These are phyloP conservation scores for Chaetomiaceae sp. DNA, from an alignment of 2,329 filamentous ascomycete genomes.

Conservation along the genomic window DNA sequence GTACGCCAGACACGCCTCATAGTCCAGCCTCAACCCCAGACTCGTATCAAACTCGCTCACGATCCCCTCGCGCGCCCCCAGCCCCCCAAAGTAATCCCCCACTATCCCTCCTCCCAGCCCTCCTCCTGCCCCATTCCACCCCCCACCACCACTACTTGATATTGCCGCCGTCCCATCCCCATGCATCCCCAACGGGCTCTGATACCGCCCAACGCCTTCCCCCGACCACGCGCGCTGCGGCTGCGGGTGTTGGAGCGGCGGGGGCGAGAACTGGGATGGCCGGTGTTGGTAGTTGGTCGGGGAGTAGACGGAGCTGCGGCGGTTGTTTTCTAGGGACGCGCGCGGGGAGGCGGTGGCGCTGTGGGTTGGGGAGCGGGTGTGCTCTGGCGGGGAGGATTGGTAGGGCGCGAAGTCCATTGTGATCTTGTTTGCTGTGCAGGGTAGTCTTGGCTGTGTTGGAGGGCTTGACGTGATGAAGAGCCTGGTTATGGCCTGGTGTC, in stretches of 20 bases:
- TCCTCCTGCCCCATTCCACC: constrained; percentile 11
- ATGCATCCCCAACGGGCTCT: constrained; percentile 20
- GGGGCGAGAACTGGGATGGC: constrained; percentile 38
- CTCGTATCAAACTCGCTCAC: constrained; percentile 84
- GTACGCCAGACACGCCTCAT: constrained; percentile 89
- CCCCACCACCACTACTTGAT: constrained; percentile 14
- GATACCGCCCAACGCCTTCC: constrained; percentile 36
- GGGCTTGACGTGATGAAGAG: neutral
- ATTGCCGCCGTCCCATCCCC: constrained; percentile 18
- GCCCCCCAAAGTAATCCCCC: constrained; percentile 38
- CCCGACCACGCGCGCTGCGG: constrained; percentile 54
- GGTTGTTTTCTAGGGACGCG: constrained; percentile 51
- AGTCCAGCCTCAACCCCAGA: constrained; percentile 77
- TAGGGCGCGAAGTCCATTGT: constrained; percentile 94
- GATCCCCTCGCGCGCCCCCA: constrained; percentile 52
- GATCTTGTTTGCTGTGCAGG: neutral
- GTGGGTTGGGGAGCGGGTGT: constrained; percentile 68
- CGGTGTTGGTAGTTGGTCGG: constrained; percentile 35
- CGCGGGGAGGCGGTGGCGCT: constrained; percentile 47
- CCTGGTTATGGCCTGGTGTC: neutral
- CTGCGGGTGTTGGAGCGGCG: constrained; percentile 49
- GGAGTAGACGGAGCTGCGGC: constrained; percentile 45
- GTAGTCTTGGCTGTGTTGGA: neutral
- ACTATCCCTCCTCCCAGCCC: constrained; percentile 30
- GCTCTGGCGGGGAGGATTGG: constrained; percentile 86